These are phyloP conservation scores for Naganishia randhawae DNA, from an alignment of 768 basidiomycete genomes.

Conservation along the genomic window DNA sequence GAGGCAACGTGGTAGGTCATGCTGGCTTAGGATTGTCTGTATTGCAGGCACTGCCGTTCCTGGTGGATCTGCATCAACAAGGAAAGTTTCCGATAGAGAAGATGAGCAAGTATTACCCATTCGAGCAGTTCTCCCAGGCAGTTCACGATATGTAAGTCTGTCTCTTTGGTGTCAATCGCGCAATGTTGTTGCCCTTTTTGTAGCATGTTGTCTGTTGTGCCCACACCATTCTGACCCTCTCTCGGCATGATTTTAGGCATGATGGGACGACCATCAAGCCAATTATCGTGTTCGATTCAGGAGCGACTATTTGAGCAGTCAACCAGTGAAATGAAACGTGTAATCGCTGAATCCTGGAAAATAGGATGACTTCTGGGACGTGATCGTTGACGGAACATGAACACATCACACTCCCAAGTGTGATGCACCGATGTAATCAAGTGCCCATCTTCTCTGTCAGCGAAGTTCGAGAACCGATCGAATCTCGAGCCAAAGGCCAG, in stretches of 20 bases:
- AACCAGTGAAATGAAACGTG: too few species aligned
- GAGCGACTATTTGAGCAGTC: too few species aligned
- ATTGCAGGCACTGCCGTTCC: conserved; percentile 13
- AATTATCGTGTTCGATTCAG: conserved; percentile 32
- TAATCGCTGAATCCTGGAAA: too few species aligned
- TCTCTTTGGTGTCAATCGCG: not conserved
- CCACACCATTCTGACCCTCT: not conserved
- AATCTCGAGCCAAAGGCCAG: too few species aligned
- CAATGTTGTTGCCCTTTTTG: not conserved
- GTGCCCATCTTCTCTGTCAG: too few species aligned
- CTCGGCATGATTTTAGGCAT: not conserved
- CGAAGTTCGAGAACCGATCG: too few species aligned
- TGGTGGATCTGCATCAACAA: conserved; percentile 35
- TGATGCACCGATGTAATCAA: too few species aligned
- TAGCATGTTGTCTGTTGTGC: not conserved
- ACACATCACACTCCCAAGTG: too few species aligned
- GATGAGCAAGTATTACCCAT: conserved; percentile 34
- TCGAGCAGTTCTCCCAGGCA: conserved; percentile 38
- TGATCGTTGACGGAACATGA: too few species aligned
- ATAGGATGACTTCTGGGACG: too few species aligned
- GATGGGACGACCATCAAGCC: conserved; percentile 38
- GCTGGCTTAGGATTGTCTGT: too few species aligned
- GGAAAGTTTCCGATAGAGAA: conserved; percentile 44
- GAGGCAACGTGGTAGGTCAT: too few species aligned
- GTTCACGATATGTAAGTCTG: conserved; percentile 23